A percentile compares a stretch with the other conserved stretches of the same genome.
phyloP scores from a whole-genome alignment of 1,139 yeast species.

The Saccharomyces hybrid region DNA sequence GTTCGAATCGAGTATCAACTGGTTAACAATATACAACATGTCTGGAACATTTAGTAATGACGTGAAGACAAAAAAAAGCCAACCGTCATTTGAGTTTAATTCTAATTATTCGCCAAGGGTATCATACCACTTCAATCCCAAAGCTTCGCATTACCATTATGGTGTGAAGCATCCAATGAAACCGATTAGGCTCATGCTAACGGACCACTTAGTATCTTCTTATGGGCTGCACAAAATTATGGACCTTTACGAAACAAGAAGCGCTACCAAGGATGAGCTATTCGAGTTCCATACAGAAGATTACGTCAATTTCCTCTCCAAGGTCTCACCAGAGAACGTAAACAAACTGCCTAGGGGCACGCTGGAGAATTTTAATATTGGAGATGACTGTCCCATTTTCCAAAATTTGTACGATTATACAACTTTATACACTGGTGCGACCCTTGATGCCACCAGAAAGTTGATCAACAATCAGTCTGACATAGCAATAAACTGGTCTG shows the following conservation, averaged over 20 bases:
- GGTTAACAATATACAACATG: slow-evolving; percentile 2
- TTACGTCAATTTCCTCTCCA: slow-evolving; percentile 70
- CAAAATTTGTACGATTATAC: slow-evolving; percentile 91
- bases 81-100: slow-evolving; percentile 45
- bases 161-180: slow-evolving; percentile 97
- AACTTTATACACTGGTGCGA: slow-evolving; percentile 82
- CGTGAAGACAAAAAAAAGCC: slow-evolving; percentile 45
- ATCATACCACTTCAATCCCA: slow-evolving; percentile 82
- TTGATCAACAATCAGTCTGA: slow-evolving; percentile 80
- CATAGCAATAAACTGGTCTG: slow-evolving; percentile 95
- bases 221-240: slow-evolving; percentile 81
- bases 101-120: slow-evolving; percentile 47
- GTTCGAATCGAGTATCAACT: not conserved
- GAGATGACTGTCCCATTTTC: slow-evolving; percentile 96
- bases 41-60: slow-evolving; percentile 40
- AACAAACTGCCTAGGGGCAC: slow-evolving; percentile 48
- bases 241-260: slow-evolving; percentile 80
- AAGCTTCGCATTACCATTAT: slow-evolving; percentile 74
- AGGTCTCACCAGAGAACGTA: slow-evolving; percentile 75
- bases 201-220: slow-evolving; percentile 82
- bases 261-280: slow-evolving; percentile 76
- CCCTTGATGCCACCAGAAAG: slow-evolving; percentile 85
- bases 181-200: slow-evolving; percentile 89
- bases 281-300: slow-evolving; percentile 79
- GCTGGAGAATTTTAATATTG: slow-evolving; percentile 77